Base-by-base conservation (phyloP, 306 rosid species). In the Lathyrus tuberosus region DNA sequence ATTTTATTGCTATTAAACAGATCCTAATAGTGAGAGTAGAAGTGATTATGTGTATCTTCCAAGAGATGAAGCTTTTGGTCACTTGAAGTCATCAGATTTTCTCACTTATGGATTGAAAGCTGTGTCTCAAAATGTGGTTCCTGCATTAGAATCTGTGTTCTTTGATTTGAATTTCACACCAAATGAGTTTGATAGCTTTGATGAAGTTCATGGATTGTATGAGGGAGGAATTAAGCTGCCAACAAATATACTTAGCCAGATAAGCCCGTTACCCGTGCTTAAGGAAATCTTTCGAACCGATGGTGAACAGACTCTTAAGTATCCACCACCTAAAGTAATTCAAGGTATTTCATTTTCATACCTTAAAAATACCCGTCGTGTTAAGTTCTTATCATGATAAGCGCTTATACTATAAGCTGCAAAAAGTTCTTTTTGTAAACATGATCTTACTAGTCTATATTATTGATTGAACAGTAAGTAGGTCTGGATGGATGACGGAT, bases 61-160 rank as follows among this genome's bases (percentile, higher is more conserved):
- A 16, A 84, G 91, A 71, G 96, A 87, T 51, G 96, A 90, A 62
- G 76, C 80, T 22, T 87, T 90, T 72, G 88, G 89, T 10, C 87
- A 86, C 81, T 65, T 86, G 72, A 90, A 90, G 75, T 62, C 87
- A 48, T 77, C 90, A 16, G 96, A 90, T 22, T 88, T 90, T 28
- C 67, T 90, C 3, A 85, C 71, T 31, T 84, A 82, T 67, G 83
- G 84, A 38, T 61, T 90, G 54, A 90, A 90, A 81, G 80, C 86
- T 14, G 16, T 90, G 26, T 70, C 86, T 35, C 94, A 86, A 59
- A 46, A 85, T 13, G 58, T 87, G 4, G 48, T 70, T 5, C 95
- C 95, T 2, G 80, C 60, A 31, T 53, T 88, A 17, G 76, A 65
- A 26, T 65, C 83, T 58, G 43, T 56, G 5, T 48, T 86, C 12